Base-by-base conservation (phyloP, 257 asterid genomes). In the Dorcoceras hygrometricum region DNA sequence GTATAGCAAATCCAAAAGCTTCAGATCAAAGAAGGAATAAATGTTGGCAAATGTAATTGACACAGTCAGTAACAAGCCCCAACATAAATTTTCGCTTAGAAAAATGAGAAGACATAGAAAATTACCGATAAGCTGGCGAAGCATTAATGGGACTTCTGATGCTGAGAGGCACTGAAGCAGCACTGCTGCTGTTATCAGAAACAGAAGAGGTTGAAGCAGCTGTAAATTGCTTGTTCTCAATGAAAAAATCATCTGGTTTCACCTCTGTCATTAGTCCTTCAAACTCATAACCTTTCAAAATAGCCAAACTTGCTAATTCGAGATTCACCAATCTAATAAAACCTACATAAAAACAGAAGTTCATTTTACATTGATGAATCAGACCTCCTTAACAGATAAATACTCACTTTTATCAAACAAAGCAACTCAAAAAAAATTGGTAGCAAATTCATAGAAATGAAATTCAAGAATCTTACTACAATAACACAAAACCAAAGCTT, bases 161-260 rank as follows among this genome's bases (percentile, higher is more conserved):
- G 57, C 81, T 80, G 0, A 95, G 95, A 3, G 99, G 85, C 77
- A 81, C 90, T 10, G 83, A 23, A 19, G 76, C 78, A 73, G 77
- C 61, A 72, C 86, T 76, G 72, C 89, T 87, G 76, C 95, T 85
- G 75, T 83, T 84, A 76, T 94, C 97, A 23, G 97, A 93, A 84
- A 84, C 83, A 24, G 97, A 88, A 23, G 97, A 90, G 87, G 92
- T 85, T 6, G 95, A 90, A 61, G 83, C 87, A 76, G 85, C 92
- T 31, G 76, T 80, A 8, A 83, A 77, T 73, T 86, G 93, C 88
- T 82, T 94, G 74, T 82, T 85, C 87, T 82, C 93, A 36, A 70
- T 71, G 75, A 78, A 84, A 65, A 59, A 71, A 10, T 79, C 87
- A 57, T 80, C 96, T 26, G 71, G 68, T 77, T 87, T 80, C 81